A percentile compares a stretch with the other conserved stretches of the same genome.
Evolutionary conservation across 805 yeast genomes (phyloP).

Genomic region (Komagataella mondaviorum): DNA sequence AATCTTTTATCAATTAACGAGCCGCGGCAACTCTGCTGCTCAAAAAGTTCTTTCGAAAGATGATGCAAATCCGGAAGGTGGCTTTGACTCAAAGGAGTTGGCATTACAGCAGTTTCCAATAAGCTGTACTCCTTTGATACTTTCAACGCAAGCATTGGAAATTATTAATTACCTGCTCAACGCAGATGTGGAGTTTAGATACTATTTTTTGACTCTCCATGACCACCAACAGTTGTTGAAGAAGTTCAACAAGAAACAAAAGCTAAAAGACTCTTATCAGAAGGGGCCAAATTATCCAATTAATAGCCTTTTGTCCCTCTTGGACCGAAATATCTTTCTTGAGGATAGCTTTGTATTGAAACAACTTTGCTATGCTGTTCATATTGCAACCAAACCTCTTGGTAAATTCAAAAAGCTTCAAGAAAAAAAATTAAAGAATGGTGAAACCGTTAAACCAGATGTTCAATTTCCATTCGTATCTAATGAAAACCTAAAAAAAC

Average conservation of each 20-base stretch:
- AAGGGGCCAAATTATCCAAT: constrained; percentile 54
- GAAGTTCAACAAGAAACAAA: constrained; percentile 16
- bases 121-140: constrained; percentile 52
- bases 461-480: constrained; percentile 50
- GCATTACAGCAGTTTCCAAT: constrained; percentile 29
- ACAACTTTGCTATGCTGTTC: constrained; percentile 58
- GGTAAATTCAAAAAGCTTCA: constrained; percentile 30
- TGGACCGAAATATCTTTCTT: constrained; percentile 50
- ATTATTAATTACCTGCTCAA: constrained; percentile 61
- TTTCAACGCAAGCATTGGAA: constrained; percentile 70
- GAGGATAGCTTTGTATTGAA: constrained; percentile 73
- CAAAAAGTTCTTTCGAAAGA: constrained; percentile 4
- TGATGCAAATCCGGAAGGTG: constrained; percentile 4
- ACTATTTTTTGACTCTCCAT: constrained; percentile 71
- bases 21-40: constrained; percentile 24
- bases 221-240: constrained; percentile 28
- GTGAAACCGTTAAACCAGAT: constrained; percentile 3
- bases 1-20: constrained; percentile 42
- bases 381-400: constrained; percentile 65
- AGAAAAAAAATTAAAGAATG: constrained; percentile 1
- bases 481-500: constrained; percentile 40
- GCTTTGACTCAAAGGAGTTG: constrained; percentile 1
- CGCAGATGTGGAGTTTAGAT: constrained; percentile 50
- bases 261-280: constrained; percentile 16
- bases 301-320: constrained; percentile 47